Conservation (phyloP, 495 filamentous ascomycete species). For the Annulohypoxylon stygium region DNA sequence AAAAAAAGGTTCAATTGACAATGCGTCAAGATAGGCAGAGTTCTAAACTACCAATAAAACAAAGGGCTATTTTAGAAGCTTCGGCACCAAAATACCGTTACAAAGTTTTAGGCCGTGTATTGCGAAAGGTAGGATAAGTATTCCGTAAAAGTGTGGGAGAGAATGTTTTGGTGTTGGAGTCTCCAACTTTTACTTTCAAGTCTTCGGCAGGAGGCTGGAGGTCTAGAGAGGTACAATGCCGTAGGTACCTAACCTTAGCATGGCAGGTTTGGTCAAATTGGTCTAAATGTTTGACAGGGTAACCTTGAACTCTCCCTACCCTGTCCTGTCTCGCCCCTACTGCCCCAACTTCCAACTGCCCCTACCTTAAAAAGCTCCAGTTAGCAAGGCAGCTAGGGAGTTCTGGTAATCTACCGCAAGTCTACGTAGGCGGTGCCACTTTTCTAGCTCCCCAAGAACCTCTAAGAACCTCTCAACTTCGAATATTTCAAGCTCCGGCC, state of each 20-base stretch:
- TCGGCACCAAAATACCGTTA: constrained; percentile 27
- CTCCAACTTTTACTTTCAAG: constrained; percentile 40
- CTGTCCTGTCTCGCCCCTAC: background rate
- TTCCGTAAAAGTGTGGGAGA: constrained; percentile 13
- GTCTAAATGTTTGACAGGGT: constrained; percentile 25
- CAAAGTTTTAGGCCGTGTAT: constrained; percentile 21
- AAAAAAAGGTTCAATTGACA: constrained; percentile 40
- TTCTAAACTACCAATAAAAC: constrained; percentile 6
- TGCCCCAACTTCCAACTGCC: constrained; percentile 2
- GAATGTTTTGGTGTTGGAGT: constrained; percentile 43
- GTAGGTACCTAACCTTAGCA: constrained; percentile 9
- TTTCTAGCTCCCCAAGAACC: constrained; percentile 32
- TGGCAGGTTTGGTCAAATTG: background rate
- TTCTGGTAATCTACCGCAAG: constrained; percentile 1
- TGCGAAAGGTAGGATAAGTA: constrained; percentile 31
- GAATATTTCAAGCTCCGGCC: constrained; percentile 33
- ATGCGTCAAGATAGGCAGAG: constrained; percentile 13
- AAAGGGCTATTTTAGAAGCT: constrained; percentile 32
- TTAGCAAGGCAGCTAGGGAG: background rate
- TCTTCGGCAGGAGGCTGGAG: constrained; percentile 46
- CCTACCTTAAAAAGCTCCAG: constrained; percentile 8
- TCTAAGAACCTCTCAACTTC: constrained; percentile 19
- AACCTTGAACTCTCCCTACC: constrained; percentile 13
- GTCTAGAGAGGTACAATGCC: background rate
- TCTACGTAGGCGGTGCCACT: constrained; percentile 43